Conservation (phyloP, 192 early-diverging fungal genomes). For the Backusella westeae region DNA sequence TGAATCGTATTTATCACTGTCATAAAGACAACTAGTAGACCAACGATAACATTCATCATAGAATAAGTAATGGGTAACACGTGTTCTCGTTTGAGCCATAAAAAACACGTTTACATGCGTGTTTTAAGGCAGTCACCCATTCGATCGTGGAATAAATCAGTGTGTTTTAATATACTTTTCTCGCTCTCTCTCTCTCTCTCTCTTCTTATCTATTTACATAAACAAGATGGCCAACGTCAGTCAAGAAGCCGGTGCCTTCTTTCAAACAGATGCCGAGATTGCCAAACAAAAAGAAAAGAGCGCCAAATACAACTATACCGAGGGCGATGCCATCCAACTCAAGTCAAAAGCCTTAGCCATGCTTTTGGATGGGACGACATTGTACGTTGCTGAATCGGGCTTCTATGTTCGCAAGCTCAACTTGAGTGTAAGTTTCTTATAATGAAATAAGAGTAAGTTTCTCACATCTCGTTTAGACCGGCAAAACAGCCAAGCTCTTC, state of each 20-base stretch:
- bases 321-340: constrained; percentile 56
- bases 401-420: constrained; percentile 67
- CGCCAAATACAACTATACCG: constrained; percentile 56
- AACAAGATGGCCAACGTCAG: constrained; percentile 54
- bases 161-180: background rate
- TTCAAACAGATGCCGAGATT: constrained; percentile 72
- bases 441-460: background rate
- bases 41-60: too few relatives aligned
- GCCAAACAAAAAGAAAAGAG: constrained; percentile 47
- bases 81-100: background rate
- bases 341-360: constrained; percentile 63
- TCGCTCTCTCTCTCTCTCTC: background rate
- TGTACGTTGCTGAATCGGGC: constrained; percentile 72
- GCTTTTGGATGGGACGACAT: constrained; percentile 40
- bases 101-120: background rate
- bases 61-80: background rate
- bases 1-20: too few relatives aligned
- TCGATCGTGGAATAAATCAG: background rate
- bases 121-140: background rate
- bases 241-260: constrained; percentile 61
- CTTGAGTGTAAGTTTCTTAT: constrained; percentile 24
- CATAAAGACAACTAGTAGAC: too few relatives aligned
- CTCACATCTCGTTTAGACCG: constrained; percentile 39
- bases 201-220: background rate
- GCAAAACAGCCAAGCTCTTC: constrained; percentile 49